Evolutionary conservation across 2,329 filamentous ascomycete species (phyloP), one percentile per base, ranked within the genome.

Genomic region (Verruconis gallopava): DNA sequence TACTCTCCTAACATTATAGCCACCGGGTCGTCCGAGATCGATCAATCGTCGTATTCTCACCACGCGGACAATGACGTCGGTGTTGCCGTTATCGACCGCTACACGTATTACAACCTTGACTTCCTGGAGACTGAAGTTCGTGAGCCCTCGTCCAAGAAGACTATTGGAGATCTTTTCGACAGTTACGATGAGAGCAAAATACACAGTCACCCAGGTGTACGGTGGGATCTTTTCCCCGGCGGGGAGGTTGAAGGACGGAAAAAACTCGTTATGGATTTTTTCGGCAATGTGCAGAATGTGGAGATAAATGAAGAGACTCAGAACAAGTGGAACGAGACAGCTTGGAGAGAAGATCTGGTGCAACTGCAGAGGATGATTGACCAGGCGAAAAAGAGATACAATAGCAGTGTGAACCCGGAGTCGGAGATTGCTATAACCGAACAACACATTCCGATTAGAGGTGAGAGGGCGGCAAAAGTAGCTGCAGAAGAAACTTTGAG

Each of bases 1-100:
- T 98, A 98, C 68, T 93, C 86, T 4, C 89, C 89, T 37, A 96
- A 96, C 56, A 95, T 98, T 54, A 86, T 98, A 54, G 91, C 91
- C 0, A 98, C 93, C 0, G 91, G 91, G n/a, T 93, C 85, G 21
- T 93, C 84, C 3, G 86, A 91, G 59, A 80, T 96, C 47, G 89
- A 96, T 57, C 85, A 98, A 62, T 94, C 85, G 4, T 93, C 84
- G 1, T 98, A 98, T 64, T 93, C 85, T 1, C 91, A 98, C 64
- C 91, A 98, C 60, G 91, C 91, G 43, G 91, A 98, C 63, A 93
- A 89, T 61, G 91, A 98, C 56, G 88, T 98, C 22, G 91, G 91
- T 25, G 91, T 98, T 18, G 91, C 91, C 21, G 91, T 98, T 49
- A 98, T 98, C 58, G 91, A 98, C 61, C 81, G 91, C 47, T 98